Evolutionary conservation across 2,329 filamentous ascomycete species (phyloP).

Genomic region (Thermoascus crustaceus): DNA sequence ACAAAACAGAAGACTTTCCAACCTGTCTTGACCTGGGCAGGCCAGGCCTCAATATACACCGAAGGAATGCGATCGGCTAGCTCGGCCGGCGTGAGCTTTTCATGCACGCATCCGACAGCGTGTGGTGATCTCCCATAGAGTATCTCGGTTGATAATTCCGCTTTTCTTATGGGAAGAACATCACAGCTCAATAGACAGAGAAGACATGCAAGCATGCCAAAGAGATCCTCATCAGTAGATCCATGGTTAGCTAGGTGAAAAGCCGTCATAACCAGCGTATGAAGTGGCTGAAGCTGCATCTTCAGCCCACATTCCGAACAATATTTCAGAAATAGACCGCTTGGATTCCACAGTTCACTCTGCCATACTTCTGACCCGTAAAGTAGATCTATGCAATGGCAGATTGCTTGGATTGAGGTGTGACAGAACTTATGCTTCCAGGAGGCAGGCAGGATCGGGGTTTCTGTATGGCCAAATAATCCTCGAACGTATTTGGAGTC

Average conservation of each 20-base stretch:
- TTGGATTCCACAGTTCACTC: slow-evolving; percentile 9
- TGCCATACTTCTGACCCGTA: slow-evolving; percentile 10
- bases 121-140: slow-evolving; percentile 4
- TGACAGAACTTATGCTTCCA: slow-evolving; percentile 43
- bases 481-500: slow-evolving; percentile 29
- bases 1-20: slow-evolving; percentile 17
- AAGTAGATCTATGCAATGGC: slow-evolving; percentile 25
- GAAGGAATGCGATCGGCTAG: slow-evolving; percentile 9
- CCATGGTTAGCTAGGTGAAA: slow-evolving; percentile 26
- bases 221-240: slow-evolving; percentile 29
- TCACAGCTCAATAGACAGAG: slow-evolving; percentile 24
- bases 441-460: slow-evolving; percentile 20
- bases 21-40: slow-evolving; percentile 9
- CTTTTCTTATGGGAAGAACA: slow-evolving; percentile 17
- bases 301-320: slow-evolving; percentile 24
- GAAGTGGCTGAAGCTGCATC: slow-evolving; percentile 25
- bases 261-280: slow-evolving; percentile 29
- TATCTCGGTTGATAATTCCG: slow-evolving; percentile 14
- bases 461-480: slow-evolving; percentile 18
- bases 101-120: slow-evolving; percentile 14
- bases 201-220: slow-evolving; percentile 31
- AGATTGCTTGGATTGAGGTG: slow-evolving; percentile 33
- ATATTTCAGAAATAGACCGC: slow-evolving; percentile 21
- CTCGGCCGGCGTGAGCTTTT: slow-evolving; percentile 15
- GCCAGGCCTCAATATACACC: slow-evolving; percentile 6